These are phyloP conservation scores for Aureobasidium sp. DNA, from an alignment of 2,329 filamentous ascomycete genomes.

Conservation along the genomic window DNA sequence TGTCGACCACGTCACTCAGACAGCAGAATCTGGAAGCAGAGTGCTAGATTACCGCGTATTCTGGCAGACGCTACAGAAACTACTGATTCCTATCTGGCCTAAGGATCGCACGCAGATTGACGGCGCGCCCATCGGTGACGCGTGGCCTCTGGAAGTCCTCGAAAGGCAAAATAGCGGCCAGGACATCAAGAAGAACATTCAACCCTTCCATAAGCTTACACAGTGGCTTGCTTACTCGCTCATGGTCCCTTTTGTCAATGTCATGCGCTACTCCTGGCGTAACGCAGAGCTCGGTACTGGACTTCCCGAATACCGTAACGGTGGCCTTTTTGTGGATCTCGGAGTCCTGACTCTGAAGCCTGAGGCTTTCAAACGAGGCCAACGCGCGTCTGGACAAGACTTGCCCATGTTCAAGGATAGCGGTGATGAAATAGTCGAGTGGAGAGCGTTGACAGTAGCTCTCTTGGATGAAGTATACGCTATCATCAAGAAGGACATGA, in stretches of 20 bases:
- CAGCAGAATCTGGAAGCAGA: slow-evolving; percentile 66
- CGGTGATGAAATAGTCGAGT: slow-evolving; percentile 69
- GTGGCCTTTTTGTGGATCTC: slow-evolving; percentile 65
- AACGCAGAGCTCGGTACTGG: slow-evolving; percentile 61
- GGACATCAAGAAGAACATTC: slow-evolving; percentile 61
- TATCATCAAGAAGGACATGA: slow-evolving; percentile 58
- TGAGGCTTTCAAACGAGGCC: slow-evolving; percentile 43
- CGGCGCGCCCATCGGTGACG: slow-evolving; percentile 74
- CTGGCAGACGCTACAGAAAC: slow-evolving; percentile 79
- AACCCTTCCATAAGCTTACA: slow-evolving; percentile 57
- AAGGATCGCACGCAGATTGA: slow-evolving; percentile 72
- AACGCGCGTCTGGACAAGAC: slow-evolving; percentile 52
- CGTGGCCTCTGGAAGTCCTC: slow-evolving; percentile 61
- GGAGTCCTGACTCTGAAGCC: slow-evolving; percentile 44
- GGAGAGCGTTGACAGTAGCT: slow-evolving; percentile 61
- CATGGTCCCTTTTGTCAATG: slow-evolving; percentile 57
- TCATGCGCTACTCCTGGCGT: slow-evolving; percentile 44
- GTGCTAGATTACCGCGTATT: slow-evolving; percentile 74
- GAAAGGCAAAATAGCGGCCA: slow-evolving; percentile 30
- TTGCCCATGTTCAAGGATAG: slow-evolving; percentile 59
- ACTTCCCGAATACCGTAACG: slow-evolving; percentile 82
- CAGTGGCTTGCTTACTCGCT: slow-evolving; percentile 87
- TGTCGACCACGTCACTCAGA: slow-evolving; percentile 80
- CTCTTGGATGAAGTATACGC: slow-evolving; percentile 57
- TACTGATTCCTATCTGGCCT: slow-evolving; percentile 77